Conservation (phyloP, 1,139 yeast genomes). For the Lodderomyces pseudojiufengensis region DNA sequence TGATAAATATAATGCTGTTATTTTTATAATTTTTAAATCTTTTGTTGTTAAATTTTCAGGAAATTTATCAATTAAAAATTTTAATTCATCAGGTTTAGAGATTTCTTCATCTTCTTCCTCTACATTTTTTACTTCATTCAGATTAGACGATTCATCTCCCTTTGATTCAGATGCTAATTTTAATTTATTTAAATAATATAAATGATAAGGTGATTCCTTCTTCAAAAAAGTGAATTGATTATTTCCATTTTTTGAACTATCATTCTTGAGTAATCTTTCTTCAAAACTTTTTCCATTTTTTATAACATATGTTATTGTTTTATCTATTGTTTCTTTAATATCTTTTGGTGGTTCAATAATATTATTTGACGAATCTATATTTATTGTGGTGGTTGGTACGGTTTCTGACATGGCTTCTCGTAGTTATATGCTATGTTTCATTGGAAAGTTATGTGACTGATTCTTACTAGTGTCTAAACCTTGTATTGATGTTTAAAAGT, state of each 20-base stretch:
- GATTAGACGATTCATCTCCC: not conserved
- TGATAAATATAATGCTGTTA: slow-evolving; percentile 69
- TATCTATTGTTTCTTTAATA: slow-evolving; percentile 55
- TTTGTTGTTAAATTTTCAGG: slow-evolving; percentile 53
- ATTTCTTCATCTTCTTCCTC: slow-evolving; percentile 6
- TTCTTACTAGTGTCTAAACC: too few relatives aligned
- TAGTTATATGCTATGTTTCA: too few relatives aligned
- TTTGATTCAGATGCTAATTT: not conserved
- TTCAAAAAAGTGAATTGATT: slow-evolving; percentile 63
- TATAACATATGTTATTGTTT: slow-evolving; percentile 67
- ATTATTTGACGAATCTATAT: slow-evolving; percentile 45
- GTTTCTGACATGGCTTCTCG: too few relatives aligned
- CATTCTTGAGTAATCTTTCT: slow-evolving; percentile 49
- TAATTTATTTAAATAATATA: slow-evolving; percentile 49
- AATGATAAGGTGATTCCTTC: slow-evolving; percentile 51
- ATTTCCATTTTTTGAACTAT: slow-evolving; percentile 24
- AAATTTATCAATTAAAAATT: slow-evolving; percentile 42
- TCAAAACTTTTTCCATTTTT: slow-evolving; percentile 71
- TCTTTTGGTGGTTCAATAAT: slow-evolving; percentile 57
- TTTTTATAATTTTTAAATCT: slow-evolving; percentile 67
- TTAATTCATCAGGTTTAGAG: slow-evolving; percentile 25
- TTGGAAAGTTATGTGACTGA: too few relatives aligned
- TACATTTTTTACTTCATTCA: slow-evolving; percentile 1
- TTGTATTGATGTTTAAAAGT: too few relatives aligned
- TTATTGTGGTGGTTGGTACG: too few relatives aligned